These are phyloP conservation scores for Mycena crocata DNA, from an alignment of 768 basidiomycete genomes.

Conservation along the genomic window DNA sequence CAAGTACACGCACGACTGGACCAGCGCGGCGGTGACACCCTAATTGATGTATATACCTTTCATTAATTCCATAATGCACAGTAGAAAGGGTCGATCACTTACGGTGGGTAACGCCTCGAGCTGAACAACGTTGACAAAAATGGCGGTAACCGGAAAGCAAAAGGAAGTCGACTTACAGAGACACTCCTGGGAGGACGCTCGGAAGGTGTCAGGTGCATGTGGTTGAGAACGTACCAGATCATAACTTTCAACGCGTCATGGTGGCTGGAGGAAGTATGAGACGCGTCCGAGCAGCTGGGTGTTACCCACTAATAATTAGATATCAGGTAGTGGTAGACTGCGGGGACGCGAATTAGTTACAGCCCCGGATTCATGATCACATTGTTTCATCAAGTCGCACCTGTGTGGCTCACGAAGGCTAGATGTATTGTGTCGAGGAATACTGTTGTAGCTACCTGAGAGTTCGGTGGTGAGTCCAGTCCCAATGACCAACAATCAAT, in stretches of 20 bases:
- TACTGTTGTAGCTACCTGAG: slow-evolving; percentile 55
- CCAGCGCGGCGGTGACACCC: slow-evolving; percentile 62
- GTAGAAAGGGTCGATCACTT: too few relatives aligned
- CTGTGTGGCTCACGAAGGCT: slow-evolving; percentile 56
- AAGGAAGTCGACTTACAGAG: slow-evolving; percentile 41
- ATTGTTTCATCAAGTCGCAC: slow-evolving; percentile 36
- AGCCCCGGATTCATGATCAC: neutral
- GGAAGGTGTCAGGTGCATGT: neutral
- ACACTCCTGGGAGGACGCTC: slow-evolving; percentile 46
- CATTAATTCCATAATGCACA: slow-evolving; percentile 19
- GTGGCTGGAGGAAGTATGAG: slow-evolving; percentile 5
- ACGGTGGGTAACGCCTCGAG: slow-evolving; percentile 61
- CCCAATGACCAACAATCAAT: too few relatives aligned
- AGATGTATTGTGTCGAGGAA: slow-evolving; percentile 61
- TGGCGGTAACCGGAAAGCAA: too few relatives aligned
- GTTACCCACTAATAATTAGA: slow-evolving; percentile 51
- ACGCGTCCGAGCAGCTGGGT: neutral
- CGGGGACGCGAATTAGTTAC: neutral
- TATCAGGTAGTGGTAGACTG: slow-evolving; percentile 63
- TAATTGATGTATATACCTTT: slow-evolving; percentile 38
- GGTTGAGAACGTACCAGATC: slow-evolving; percentile 20
- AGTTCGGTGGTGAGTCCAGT: slow-evolving; percentile 5
- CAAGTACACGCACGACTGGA: slow-evolving; percentile 56
- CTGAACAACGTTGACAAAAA: slow-evolving; percentile 35
- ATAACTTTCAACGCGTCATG: slow-evolving; percentile 21